Percentiles rank a stretch among this genome's conserved stretches.
phyloP scores from a whole-genome alignment of 495 filamentous ascomycete genomes.

The Lophiotrema nucula region DNA sequence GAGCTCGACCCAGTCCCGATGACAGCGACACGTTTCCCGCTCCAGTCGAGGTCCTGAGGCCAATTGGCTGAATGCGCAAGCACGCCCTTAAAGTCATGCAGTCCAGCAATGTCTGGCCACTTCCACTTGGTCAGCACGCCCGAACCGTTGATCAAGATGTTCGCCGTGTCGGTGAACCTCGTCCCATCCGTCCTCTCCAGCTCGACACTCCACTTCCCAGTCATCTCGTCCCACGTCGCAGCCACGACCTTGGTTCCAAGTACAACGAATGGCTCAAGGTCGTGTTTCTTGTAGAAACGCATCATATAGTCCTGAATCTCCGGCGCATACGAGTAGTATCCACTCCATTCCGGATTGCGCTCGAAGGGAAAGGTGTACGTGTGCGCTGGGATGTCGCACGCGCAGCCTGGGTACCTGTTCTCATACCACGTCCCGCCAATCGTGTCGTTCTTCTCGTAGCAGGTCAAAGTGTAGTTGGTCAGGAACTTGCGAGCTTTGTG shows the following conservation, averaged over 20 bases:
- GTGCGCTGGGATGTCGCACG: constrained; percentile 16
- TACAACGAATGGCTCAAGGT: constrained; percentile 1
- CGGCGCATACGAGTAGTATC: not conserved
- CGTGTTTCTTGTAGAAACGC: constrained; percentile 4
- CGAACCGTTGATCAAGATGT: constrained; percentile 8
- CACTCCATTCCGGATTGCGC: constrained; percentile 9
- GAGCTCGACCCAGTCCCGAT: constrained; percentile 11
- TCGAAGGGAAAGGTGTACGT: constrained; percentile 16
- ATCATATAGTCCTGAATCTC: constrained; percentile 15
- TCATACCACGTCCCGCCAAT: constrained; percentile 22
- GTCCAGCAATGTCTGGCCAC: constrained; percentile 17
- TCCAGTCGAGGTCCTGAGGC: constrained; percentile 12
- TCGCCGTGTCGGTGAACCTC: not conserved
- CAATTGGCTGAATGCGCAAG: constrained; percentile 20
- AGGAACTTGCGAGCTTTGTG: constrained; percentile 4
- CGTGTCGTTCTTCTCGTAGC: constrained; percentile 18
- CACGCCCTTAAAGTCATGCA: constrained; percentile 21
- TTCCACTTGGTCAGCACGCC: constrained; percentile 22
- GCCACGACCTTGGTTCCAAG: constrained; percentile 3
- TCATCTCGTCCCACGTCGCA: constrained; percentile 8
- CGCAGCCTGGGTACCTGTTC: constrained; percentile 19
- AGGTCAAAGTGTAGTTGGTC: not conserved
- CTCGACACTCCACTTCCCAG: constrained; percentile 10
- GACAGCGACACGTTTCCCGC: constrained; percentile 14
- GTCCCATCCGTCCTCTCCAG: constrained; percentile 2